These are phyloP conservation scores for Stagonosporopsis cucurbitacearum DNA, from an alignment of 2,329 filamentous ascomycete genomes.

Conservation along the genomic window DNA sequence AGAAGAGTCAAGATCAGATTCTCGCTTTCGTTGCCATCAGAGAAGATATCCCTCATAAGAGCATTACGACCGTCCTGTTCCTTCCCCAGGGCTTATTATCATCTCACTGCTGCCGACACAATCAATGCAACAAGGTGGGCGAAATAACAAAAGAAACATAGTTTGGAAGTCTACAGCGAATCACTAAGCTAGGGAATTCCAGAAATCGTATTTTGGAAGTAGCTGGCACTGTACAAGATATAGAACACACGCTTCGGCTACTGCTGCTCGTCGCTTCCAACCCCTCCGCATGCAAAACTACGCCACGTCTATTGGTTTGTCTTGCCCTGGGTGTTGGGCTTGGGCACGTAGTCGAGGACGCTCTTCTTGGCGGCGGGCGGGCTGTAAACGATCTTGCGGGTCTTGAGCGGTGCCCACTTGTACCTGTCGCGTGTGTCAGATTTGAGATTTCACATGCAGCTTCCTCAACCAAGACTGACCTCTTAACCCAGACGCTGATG, in stretches of 20 bases:
- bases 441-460: not conserved
- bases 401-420: constrained; percentile 98
- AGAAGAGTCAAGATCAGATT: too few relatives aligned
- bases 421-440: constrained; percentile 62
- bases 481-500: constrained; percentile 95
- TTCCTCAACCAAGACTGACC: constrained; percentile 55
- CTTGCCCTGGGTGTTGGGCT: constrained; percentile 41
- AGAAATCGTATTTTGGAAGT: constrained; percentile 44
- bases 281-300: constrained; percentile 26
- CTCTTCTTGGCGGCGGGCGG: constrained; percentile 62
- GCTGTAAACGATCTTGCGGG: constrained; percentile 89
- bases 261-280: constrained; percentile 30
- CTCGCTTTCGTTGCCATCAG: too few relatives aligned
- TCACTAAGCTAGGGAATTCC: constrained; percentile 39
- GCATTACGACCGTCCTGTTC: too few relatives aligned
- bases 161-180: constrained; percentile 30
- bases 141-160: constrained; percentile 17
- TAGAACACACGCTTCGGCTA: constrained; percentile 45
- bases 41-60: too few relatives aligned
- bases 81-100: too few relatives aligned
- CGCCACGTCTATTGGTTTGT: constrained; percentile 40
- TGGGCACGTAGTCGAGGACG: constrained; percentile 39
- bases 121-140: too few relatives aligned
- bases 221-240: constrained; percentile 49
- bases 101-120: too few relatives aligned